Percentiles rank a stretch among this genome's conserved stretches.
These are phyloP conservation scores for Annona cherimola DNA, from an alignment of 164 flowering plant genomes.

Conservation along the genomic window DNA sequence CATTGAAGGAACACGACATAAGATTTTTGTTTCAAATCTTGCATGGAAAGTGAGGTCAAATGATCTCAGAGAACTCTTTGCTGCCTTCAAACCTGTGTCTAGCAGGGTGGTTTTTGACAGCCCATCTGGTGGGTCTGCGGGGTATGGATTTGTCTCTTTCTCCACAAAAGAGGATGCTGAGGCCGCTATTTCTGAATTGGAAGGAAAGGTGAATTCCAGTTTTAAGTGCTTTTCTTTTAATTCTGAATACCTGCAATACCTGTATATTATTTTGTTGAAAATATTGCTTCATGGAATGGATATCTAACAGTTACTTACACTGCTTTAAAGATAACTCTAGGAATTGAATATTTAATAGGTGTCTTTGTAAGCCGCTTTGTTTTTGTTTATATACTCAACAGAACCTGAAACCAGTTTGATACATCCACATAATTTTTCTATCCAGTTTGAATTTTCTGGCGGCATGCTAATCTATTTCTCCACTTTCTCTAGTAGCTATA, in stretches of 20 bases:
- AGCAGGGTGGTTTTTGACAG: slow-evolving; percentile 64
- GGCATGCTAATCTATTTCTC: too few species aligned
- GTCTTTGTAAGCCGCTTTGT: too few species aligned
- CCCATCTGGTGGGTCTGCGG: slow-evolving; percentile 64
- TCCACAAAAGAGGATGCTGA: slow-evolving; percentile 80
- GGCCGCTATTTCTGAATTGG: slow-evolving; percentile 57
- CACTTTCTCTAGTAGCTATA: too few species aligned
- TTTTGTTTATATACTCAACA: too few species aligned
- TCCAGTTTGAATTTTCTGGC: too few species aligned
- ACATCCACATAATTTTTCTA: too few species aligned
- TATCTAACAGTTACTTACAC: not conserved
- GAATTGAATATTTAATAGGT: too few species aligned
- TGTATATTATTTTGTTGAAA: not conserved
- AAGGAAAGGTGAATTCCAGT: slow-evolving; percentile 65
- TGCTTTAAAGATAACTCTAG: too few species aligned
- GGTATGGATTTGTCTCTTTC: slow-evolving; percentile 86
- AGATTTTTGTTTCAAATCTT: slow-evolving; percentile 76
- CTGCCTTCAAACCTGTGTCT: slow-evolving; percentile 59
- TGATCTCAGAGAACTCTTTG: slow-evolving; percentile 69
- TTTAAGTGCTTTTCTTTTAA: not conserved
- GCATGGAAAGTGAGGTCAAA: slow-evolving; percentile 76
- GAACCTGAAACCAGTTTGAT: too few species aligned
- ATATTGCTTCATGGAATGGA: not conserved
- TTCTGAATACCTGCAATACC: not conserved
- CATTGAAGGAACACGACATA: slow-evolving; percentile 48